Evolutionary conservation across 495 filamentous ascomycete genomes (phyloP).

Genomic region (Aspergillus diversus): DNA sequence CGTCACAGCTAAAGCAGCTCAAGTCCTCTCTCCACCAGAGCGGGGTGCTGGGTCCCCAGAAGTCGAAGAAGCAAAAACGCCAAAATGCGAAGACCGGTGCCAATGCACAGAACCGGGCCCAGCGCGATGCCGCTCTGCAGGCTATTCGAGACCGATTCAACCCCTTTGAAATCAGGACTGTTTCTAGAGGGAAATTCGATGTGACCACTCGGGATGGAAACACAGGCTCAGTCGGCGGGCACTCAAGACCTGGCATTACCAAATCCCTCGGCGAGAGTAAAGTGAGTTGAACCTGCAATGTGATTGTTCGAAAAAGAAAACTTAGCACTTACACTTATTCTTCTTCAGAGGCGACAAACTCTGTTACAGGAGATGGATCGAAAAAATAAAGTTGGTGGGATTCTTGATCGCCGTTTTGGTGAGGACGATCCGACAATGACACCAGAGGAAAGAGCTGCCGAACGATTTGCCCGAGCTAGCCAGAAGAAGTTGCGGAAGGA

Average conservation of each 20-base stretch:
- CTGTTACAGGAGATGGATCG: constrained; percentile 83
- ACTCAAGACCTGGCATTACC: constrained; percentile 74
- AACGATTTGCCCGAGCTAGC: constrained; percentile 87
- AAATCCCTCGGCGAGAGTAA: constrained; percentile 87
- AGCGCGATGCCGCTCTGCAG: constrained; percentile 73
- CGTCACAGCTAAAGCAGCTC: constrained; percentile 94
- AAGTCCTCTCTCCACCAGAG: constrained; percentile 86
- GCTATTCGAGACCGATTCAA: constrained; percentile 94
- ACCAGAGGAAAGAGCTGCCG: constrained; percentile 88
- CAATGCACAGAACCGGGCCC: constrained; percentile 65
- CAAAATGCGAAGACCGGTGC: constrained; percentile 67
- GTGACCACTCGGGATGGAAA: constrained; percentile 61
- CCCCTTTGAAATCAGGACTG: constrained; percentile 88
- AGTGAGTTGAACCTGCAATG: constrained; percentile 49
- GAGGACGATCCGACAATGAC: constrained; percentile 94
- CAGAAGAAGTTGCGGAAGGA: constrained; percentile 69
- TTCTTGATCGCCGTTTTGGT: constrained; percentile 91
- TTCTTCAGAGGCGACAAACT: constrained; percentile 69
- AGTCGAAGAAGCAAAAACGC: constrained; percentile 89
- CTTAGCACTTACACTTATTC: constrained; percentile 16
- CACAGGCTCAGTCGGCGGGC: constrained; percentile 50
- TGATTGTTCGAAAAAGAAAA: neutral
- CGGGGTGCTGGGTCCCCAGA: constrained; percentile 83
- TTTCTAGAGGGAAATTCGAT: constrained; percentile 74
- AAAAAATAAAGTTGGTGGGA: constrained; percentile 86